Conservation (phyloP, 2,329 filamentous ascomycete genomes). For the Lecanosticta acicola region DNA sequence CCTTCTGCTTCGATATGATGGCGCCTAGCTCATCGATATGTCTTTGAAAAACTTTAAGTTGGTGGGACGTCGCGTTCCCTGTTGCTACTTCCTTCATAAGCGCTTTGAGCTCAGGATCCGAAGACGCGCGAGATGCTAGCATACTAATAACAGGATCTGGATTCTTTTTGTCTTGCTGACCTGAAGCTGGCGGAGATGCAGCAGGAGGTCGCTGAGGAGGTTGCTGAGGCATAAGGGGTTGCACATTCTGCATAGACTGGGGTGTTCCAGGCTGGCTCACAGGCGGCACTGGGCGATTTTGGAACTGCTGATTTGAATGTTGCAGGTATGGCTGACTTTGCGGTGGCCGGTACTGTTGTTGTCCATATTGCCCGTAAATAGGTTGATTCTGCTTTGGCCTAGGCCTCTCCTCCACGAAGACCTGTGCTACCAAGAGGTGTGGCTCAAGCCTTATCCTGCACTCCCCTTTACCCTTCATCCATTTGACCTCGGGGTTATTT, state of each 20-base stretch:
- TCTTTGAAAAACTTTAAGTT: slow-evolving; percentile 69
- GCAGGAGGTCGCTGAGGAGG: slow-evolving; percentile 9
- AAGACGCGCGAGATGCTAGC: slow-evolving; percentile 68
- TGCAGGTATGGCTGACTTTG: slow-evolving; percentile 15
- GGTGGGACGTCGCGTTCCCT: slow-evolving; percentile 63
- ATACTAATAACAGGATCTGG: slow-evolving; percentile 76
- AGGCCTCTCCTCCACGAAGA: slow-evolving; percentile 64
- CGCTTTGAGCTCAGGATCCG: slow-evolving; percentile 65
- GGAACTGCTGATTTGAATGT: slow-evolving; percentile 13
- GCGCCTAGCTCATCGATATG: slow-evolving; percentile 73
- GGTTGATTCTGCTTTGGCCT: slow-evolving; percentile 22
- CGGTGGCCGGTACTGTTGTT: slow-evolving; percentile 13
- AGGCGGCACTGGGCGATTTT: slow-evolving; percentile 7
- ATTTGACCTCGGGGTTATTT: slow-evolving; percentile 32
- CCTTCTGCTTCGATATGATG: slow-evolving; percentile 41
- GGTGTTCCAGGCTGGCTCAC: slow-evolving; percentile 7
- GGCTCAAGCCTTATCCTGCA: slow-evolving; percentile 73
- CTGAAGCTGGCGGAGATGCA: slow-evolving; percentile 7
- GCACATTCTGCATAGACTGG: background rate
- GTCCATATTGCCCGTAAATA: slow-evolving; percentile 16
- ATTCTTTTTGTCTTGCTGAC: slow-evolving; percentile 25
- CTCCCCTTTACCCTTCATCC: slow-evolving; percentile 55
- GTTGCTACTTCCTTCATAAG: slow-evolving; percentile 80
- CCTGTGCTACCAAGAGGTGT: slow-evolving; percentile 69
- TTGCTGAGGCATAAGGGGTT: slow-evolving; percentile 5